A percentile compares a stretch with the other conserved stretches of the same genome.
Conservation (phyloP, 768 basidiomycete species). For the Rossbeevera mucosa region DNA sequence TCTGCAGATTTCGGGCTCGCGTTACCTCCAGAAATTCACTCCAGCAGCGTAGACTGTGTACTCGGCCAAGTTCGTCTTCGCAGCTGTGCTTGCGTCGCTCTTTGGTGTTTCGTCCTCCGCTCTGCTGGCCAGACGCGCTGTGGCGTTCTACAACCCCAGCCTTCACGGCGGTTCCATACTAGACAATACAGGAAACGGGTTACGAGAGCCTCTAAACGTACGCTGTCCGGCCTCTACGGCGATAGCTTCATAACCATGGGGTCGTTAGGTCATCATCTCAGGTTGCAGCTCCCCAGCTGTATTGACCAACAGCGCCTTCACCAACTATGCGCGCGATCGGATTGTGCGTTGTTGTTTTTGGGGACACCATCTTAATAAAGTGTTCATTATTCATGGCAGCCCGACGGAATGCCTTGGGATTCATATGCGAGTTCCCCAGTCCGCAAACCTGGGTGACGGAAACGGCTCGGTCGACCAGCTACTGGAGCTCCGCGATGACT, state of each 20-base stretch:
- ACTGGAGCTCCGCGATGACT: constrained; percentile 41
- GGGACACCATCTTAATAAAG: not conserved
- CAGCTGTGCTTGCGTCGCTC: not conserved
- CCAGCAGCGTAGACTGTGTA: constrained; percentile 1
- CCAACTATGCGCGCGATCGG: constrained; percentile 59
- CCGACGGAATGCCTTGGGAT: constrained; percentile 38
- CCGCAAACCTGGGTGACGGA: constrained; percentile 46
- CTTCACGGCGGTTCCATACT: constrained; percentile 40
- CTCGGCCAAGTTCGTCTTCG: not conserved
- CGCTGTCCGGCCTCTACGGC: not conserved
- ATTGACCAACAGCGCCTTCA: constrained; percentile 49
- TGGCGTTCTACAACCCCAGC: constrained; percentile 34
- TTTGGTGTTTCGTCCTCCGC: constrained; percentile 2
- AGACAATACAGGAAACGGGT: constrained; percentile 34
- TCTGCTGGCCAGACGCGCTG: constrained; percentile 2
- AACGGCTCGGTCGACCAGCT: constrained; percentile 42
- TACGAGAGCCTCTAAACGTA: constrained; percentile 44
- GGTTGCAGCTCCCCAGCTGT: constrained; percentile 54
- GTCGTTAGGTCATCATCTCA: constrained; percentile 54
- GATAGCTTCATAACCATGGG: not conserved
- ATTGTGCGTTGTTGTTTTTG: constrained; percentile 39
- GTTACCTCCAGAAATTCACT: not conserved
- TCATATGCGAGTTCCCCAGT: constrained; percentile 33
- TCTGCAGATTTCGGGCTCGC: too few species aligned
- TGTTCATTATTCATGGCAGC: constrained; percentile 19